Evolutionary conservation across 176 grass and related monocot species (phyloP), one percentile per base, ranked within the genome.

Genomic region (Lolium multiflorum): DNA sequence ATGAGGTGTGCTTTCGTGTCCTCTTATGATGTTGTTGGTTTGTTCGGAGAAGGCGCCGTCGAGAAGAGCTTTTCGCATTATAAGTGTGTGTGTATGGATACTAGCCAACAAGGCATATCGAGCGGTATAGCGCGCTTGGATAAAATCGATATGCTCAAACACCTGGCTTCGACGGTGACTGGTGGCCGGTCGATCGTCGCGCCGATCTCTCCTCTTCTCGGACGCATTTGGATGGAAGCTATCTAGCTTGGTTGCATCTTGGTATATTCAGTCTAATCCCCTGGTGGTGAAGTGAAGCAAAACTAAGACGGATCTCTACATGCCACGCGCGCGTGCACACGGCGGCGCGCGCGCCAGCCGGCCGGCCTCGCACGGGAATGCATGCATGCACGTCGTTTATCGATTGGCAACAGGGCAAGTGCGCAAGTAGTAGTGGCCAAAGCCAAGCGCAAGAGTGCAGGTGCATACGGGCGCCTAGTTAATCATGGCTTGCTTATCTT

Each of bases 231-330:
- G 43, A 37, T 77, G 79, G 83, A 82, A 63, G 84, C 84, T 82
- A 90, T 62, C 79, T 74, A 66, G 9, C 81, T 24, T n/a, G n/a
- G 43, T 12, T 39, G 63, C 76, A 80, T 21, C 52, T 71, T 63
- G 77, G 51, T n/a, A 61, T 14, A 20, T 21, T 74, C 71, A 49
- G 21, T 26, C 44, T 9, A 11, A 82, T 80, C 57, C 74, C 74
- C 31, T 67, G 69, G 81, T 77, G 83, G 38, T 81, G 85, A 88
- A 84, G 69, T 91, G 59, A 91, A 91, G 85, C 81, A 62, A 88
- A 70, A 51, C 50, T 31, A 55, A 84, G 85, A 69, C 72, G 21
- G 72, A 37, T 31, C 48, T 50, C 21, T 8, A 1, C 43, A 48
- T 24, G 20, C 26, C 66, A 5, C 81, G 37, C 14, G 10, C 8